Conservation (phyloP, 129 eudicot species). For the Logfia minima region DNA sequence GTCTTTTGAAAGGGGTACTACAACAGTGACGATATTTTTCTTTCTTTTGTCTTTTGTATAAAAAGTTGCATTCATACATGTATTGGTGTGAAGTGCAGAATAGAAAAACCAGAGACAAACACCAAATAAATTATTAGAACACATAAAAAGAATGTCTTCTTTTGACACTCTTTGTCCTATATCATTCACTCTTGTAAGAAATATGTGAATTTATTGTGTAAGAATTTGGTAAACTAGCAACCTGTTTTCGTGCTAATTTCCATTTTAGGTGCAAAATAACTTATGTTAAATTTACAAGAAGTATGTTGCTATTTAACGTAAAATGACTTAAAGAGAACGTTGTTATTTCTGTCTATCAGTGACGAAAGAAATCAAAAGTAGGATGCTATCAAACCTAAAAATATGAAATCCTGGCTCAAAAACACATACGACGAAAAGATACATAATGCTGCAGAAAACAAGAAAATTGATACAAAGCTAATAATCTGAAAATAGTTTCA, state of each 20-base stretch:
- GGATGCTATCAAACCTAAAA: background rate
- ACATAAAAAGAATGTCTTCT: background rate
- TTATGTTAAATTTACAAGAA: background rate
- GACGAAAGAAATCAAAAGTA: too few species aligned
- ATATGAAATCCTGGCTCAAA: background rate
- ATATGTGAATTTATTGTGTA: too few species aligned
- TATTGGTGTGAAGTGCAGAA: too few species aligned
- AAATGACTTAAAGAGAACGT: background rate
- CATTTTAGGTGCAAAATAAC: background rate
- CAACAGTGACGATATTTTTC: too few species aligned
- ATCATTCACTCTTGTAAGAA: background rate
- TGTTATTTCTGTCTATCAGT: background rate
- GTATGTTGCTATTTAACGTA: background rate
- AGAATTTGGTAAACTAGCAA: background rate
- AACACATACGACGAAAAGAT: conserved; percentile 1
- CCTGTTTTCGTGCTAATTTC: background rate
- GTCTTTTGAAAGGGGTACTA: too few species aligned
- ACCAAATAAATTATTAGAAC: too few species aligned
- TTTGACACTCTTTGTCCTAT: too few species aligned
- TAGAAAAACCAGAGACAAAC: too few species aligned
- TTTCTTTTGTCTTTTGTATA: too few species aligned
- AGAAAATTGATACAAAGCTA: conserved; percentile 1
- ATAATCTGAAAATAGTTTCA: conserved; percentile 11
- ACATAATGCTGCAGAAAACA: background rate
- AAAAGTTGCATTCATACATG: too few species aligned